A percentile compares a stretch with the other conserved stretches of the same genome.
Conservation (phyloP, 2,329 filamentous ascomycete genomes). For the Sclerotiophoma versabilis region DNA sequence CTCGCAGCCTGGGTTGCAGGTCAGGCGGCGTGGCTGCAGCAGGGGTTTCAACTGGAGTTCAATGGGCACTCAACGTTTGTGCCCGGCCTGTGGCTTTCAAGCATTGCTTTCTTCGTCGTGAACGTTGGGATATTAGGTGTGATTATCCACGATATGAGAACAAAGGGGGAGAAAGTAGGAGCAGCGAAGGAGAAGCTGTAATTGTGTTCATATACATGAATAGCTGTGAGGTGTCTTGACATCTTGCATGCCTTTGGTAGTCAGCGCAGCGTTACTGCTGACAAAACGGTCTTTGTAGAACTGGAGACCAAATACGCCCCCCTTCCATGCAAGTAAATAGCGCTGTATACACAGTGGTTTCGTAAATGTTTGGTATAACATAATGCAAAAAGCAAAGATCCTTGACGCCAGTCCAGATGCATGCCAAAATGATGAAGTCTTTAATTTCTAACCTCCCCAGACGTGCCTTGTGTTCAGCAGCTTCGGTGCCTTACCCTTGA, state of each 20-base stretch:
- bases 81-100: constrained; percentile 80
- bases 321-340: background rate
- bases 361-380: constrained; percentile 10
- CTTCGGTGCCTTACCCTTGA: constrained; percentile 23
- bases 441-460: constrained; percentile 10
- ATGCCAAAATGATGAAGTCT: background rate
- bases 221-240: background rate
- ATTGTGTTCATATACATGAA: background rate
- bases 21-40: constrained; percentile 65
- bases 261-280: background rate
- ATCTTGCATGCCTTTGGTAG: background rate
- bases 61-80: constrained; percentile 83
- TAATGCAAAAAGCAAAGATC: background rate
- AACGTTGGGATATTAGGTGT: constrained; percentile 89
- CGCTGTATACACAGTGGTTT: background rate
- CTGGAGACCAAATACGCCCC: background rate
- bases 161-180: constrained; percentile 1
- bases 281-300: background rate
- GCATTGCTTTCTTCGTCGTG: constrained; percentile 79
- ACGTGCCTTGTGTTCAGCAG: constrained; percentile 19
- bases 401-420: constrained; percentile 5
- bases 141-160: constrained; percentile 69
- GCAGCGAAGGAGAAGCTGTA: constrained; percentile 13
- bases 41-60: constrained; percentile 60
- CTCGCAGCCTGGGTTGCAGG: constrained; percentile 75